These are phyloP conservation scores for Mucor mucedo DNA, from an alignment of 371 early-diverging fungal genomes.

Conservation along the genomic window DNA sequence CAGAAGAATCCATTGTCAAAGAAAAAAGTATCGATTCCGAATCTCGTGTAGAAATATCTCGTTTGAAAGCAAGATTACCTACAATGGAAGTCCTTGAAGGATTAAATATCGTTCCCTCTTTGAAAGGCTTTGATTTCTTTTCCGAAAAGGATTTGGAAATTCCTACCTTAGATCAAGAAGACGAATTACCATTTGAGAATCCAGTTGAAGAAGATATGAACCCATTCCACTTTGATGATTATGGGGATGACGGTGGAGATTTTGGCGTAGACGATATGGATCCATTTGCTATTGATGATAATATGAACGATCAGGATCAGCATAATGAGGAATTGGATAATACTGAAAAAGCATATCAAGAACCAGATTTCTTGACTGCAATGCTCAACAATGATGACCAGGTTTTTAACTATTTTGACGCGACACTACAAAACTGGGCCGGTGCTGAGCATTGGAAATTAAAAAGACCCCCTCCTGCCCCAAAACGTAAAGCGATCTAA, in stretches of 20 bases:
- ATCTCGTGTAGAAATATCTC: slow-evolving; percentile 28
- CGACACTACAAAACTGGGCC: slow-evolving; percentile 88
- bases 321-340: slow-evolving; percentile 15
- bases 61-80: slow-evolving; percentile 56
- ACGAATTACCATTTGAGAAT: slow-evolving; percentile 7
- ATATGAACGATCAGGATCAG: slow-evolving; percentile 10
- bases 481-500: neutral
- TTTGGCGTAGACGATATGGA: slow-evolving; percentile 26
- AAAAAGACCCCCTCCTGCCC: slow-evolving; percentile 31
- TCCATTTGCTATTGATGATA: slow-evolving; percentile 15
- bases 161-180: slow-evolving; percentile 31
- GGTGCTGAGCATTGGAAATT: slow-evolving; percentile 95
- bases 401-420: slow-evolving; percentile 91
- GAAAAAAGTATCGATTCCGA: slow-evolving; percentile 10
- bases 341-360: slow-evolving; percentile 12
- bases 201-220: slow-evolving; percentile 11
- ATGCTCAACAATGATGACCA: slow-evolving; percentile 53
- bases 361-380: slow-evolving; percentile 49
- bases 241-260: slow-evolving; percentile 18
- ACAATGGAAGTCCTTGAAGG: slow-evolving; percentile 47
- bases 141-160: slow-evolving; percentile 36
- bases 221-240: slow-evolving; percentile 20
- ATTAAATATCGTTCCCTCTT: slow-evolving; percentile 70
- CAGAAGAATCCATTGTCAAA: slow-evolving; percentile 2
- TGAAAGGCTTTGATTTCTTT: slow-evolving; percentile 66